Evolutionary conservation across 306 rosid genomes (phyloP).

Genomic region (Inga leiocalycina): DNA sequence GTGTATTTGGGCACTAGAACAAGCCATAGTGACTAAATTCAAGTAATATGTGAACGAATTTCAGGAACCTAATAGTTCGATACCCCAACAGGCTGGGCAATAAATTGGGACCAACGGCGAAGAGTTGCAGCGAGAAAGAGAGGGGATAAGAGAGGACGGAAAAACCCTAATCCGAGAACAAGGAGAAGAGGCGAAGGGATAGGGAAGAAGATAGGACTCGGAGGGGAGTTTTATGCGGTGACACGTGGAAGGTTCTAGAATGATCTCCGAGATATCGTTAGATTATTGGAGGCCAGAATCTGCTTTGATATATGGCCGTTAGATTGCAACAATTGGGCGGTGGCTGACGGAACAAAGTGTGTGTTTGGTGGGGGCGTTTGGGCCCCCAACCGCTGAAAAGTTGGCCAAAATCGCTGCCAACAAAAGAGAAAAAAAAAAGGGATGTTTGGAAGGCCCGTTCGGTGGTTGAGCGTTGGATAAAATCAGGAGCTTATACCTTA

Average conservation of each 20-base stretch:
- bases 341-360: neutral
- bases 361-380: too few relatives aligned
- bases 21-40: constrained; percentile 46
- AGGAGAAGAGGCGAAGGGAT: neutral
- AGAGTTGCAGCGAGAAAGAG: neutral
- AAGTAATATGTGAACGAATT: neutral
- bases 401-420: too few relatives aligned
- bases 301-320: neutral
- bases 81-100: neutral
- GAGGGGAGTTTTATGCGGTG: constrained; percentile 6
- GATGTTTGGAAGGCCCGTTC: too few relatives aligned
- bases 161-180: constrained; percentile 22
- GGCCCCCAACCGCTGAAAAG: too few relatives aligned
- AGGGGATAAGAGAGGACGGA: neutral
- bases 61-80: neutral
- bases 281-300: neutral
- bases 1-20: constrained; percentile 75
- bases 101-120: neutral
- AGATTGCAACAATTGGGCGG: neutral
- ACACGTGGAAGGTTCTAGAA: constrained; percentile 46
- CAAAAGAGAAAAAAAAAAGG: too few relatives aligned
- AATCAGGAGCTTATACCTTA: too few relatives aligned
- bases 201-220: neutral
- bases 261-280: constrained; percentile 25
- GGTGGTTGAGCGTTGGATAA: too few relatives aligned